A percentile compares a stretch with the other conserved stretches of the same genome.
These are phyloP conservation scores for Panicum hallii DNA, from an alignment of 202 grass and related monocot genomes.

Conservation along the genomic window DNA sequence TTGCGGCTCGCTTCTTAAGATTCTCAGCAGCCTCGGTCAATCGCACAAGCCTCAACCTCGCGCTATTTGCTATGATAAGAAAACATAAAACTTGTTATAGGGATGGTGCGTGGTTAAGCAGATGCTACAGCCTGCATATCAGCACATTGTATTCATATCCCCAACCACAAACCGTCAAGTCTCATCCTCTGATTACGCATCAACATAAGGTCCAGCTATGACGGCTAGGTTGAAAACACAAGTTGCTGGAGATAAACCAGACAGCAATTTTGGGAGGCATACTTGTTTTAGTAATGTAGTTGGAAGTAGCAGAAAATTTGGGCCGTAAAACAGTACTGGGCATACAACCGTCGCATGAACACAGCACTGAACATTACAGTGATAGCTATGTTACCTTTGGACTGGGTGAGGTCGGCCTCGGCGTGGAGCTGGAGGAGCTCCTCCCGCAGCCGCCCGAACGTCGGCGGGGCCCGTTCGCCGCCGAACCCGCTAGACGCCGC, in stretches of 20 bases:
- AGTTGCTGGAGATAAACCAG: neutral
- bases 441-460: slow-evolving; percentile 53
- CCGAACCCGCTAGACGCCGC: slow-evolving; percentile 11
- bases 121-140: neutral
- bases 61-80: slow-evolving; percentile 63
- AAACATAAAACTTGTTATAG: slow-evolving; percentile 36
- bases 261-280: neutral
- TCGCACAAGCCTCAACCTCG: slow-evolving; percentile 73
- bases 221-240: neutral
- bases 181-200: neutral
- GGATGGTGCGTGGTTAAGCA: neutral
- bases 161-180: neutral
- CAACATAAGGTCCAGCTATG: neutral
- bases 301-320: slow-evolving; percentile 1
- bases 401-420: slow-evolving; percentile 71
- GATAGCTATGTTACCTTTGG: slow-evolving; percentile 58
- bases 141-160: neutral
- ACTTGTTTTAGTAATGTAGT: too few relatives aligned
- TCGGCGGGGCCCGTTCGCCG: slow-evolving; percentile 19
- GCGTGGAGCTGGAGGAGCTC: slow-evolving; percentile 76
- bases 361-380: neutral
- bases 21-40: slow-evolving; percentile 91
- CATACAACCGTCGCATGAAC: neutral
- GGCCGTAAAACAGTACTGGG: neutral
- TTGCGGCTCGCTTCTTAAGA: slow-evolving; percentile 70